Conservation (phyloP, 495 filamentous ascomycete species). For the Xanthoparmelia taractica region DNA sequence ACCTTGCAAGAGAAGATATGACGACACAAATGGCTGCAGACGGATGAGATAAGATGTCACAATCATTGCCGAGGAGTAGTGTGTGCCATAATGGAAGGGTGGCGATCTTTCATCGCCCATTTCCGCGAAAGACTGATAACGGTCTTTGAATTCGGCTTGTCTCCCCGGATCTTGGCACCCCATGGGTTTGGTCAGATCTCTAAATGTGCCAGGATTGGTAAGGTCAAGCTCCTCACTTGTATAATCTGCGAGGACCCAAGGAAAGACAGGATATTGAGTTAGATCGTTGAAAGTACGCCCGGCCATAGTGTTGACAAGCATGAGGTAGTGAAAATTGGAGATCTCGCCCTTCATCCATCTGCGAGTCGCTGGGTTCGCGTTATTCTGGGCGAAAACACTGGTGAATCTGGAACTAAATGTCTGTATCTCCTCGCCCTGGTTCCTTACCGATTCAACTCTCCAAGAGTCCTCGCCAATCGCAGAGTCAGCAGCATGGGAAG, state of each 20-base stretch:
- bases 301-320: constrained; percentile 96
- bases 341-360: constrained; percentile 92
- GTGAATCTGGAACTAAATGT: constrained; percentile 86
- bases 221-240: constrained; percentile 92
- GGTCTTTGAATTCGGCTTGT: constrained; percentile 67
- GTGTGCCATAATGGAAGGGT: constrained; percentile 95
- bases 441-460: constrained; percentile 77
- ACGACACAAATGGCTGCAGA: constrained; percentile 90
- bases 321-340: constrained; percentile 97
- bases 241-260: constrained; percentile 94
- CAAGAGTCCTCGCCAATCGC: constrained; percentile 63
- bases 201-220: constrained; percentile 71
- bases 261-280: constrained; percentile 96
- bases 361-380: constrained; percentile 72
- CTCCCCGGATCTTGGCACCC: constrained; percentile 76
- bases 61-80: constrained; percentile 99
- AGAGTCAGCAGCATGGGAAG: constrained; percentile 62
- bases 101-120: constrained; percentile 72
- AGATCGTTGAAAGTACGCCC: constrained; percentile 96
- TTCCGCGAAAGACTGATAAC: constrained; percentile 82
- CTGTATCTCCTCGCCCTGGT: constrained; percentile 72
- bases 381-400: constrained; percentile 75
- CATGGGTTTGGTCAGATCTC: constrained; percentile 93
- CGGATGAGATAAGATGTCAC: constrained; percentile 94
- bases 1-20: constrained; percentile 92